Conservation (phyloP, 208 protist species). For the Eutreptiella sp. region DNA sequence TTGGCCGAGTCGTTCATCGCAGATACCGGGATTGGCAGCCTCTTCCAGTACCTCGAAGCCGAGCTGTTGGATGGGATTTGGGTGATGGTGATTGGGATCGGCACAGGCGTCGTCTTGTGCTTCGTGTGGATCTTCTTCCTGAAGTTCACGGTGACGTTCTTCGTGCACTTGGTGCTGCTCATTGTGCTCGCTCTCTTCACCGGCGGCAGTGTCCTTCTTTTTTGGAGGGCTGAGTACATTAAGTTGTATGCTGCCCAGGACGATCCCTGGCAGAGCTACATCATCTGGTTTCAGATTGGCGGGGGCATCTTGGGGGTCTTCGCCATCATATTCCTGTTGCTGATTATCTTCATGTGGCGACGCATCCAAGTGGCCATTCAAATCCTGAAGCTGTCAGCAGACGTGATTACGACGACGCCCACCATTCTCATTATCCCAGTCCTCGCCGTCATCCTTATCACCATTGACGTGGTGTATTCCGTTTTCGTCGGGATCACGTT, state of each 20-base stretch:
- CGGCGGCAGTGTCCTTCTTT: no score
- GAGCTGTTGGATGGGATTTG: slow-evolving; percentile 6
- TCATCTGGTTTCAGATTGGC: no score
- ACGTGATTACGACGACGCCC: no score
- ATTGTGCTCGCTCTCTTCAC: no score
- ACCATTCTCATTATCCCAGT: slow-evolving; percentile 52
- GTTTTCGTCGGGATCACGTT: slow-evolving; percentile 29
- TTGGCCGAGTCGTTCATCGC: neutral
- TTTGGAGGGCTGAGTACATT: no score
- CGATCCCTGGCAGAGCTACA: no score
- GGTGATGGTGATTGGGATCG: neutral
- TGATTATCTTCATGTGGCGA: slow-evolving; percentile 47
- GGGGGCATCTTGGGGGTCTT: neutral
- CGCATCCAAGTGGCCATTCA: slow-evolving; percentile 51
- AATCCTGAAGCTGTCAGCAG: no score
- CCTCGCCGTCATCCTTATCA: slow-evolving; percentile 30
- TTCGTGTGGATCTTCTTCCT: slow-evolving; percentile 10
- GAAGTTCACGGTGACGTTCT: slow-evolving; percentile 10
- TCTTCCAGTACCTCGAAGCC: neutral
- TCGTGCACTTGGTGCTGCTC: slow-evolving; percentile 29
- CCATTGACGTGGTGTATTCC: slow-evolving; percentile 42
- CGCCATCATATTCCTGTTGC: slow-evolving; percentile 28
- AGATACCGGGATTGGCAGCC: neutral
- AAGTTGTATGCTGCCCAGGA: no score
- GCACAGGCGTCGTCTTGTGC: neutral